Evolutionary conservation across 352 stramenopile genomes (phyloP).

Genomic region (Phytophthora pistaciae): DNA sequence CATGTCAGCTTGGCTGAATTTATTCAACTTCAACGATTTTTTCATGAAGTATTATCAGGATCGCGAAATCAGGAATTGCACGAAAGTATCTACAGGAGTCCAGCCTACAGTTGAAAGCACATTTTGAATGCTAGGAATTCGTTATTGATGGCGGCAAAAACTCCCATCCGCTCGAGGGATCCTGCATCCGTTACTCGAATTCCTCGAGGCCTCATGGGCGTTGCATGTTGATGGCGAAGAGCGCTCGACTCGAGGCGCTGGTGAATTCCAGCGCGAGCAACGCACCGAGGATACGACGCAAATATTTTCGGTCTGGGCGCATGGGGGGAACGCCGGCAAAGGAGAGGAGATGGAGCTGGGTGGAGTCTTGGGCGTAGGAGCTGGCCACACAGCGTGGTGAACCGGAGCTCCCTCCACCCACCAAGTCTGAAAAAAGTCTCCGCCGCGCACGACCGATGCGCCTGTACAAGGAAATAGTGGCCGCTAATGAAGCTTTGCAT

Average conservation of each 20-base stretch:
- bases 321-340: slow-evolving; percentile 24
- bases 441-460: slow-evolving; percentile 14
- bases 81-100: too few species aligned
- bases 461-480: slow-evolving; percentile 2
- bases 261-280: background rate
- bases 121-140: background rate
- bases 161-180: slow-evolving; percentile 5
- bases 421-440: slow-evolving; percentile 29
- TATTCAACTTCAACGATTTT: too few species aligned
- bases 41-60: too few species aligned
- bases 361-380: slow-evolving; percentile 18
- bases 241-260: background rate
- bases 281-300: slow-evolving; percentile 12
- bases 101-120: background rate
- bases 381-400: slow-evolving; percentile 32
- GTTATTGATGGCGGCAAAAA: background rate
- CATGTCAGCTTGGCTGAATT: too few species aligned
- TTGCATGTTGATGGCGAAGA: slow-evolving; percentile 15
- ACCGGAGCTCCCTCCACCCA: slow-evolving; percentile 23
- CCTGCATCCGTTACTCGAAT: slow-evolving; percentile 11
- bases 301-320: slow-evolving; percentile 22
- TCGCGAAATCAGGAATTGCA: too few species aligned
- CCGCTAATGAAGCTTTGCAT: slow-evolving; percentile 1
- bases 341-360: slow-evolving; percentile 2
- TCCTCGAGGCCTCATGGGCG: slow-evolving; percentile 1